Conservation (phyloP, 2,329 filamentous ascomycete genomes). For the Colletotrichum melonis region DNA sequence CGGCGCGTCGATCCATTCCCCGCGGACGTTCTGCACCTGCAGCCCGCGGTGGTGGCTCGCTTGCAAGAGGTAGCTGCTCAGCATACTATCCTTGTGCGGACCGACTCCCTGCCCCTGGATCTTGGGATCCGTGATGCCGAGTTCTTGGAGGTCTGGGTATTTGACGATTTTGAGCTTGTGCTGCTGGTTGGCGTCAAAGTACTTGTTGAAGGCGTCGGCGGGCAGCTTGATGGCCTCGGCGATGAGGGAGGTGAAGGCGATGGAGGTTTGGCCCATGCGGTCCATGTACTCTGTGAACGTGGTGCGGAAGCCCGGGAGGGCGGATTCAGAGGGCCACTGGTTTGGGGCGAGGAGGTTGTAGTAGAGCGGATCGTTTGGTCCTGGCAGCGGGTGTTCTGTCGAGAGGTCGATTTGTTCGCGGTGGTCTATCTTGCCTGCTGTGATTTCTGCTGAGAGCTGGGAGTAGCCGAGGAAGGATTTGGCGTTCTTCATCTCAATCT, state of each 20-base stretch:
- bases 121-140: constrained; percentile 55
- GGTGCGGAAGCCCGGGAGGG: constrained; percentile 75
- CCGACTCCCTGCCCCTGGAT: constrained; percentile 72
- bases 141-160: constrained; percentile 78
- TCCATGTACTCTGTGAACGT: constrained; percentile 81
- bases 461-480: constrained; percentile 79
- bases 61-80: constrained; percentile 84
- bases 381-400: constrained; percentile 77
- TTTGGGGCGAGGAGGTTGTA: constrained; percentile 81
- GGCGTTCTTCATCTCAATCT: constrained; percentile 80
- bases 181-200: constrained; percentile 80
- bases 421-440: constrained; percentile 80
- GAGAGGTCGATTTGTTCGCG: constrained; percentile 90
- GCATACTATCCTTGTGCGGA: constrained; percentile 88
- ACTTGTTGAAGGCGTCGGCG: constrained; percentile 76
- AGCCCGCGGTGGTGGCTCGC: constrained; percentile 80
- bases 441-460: constrained; percentile 74
- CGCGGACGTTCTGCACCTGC: constrained; percentile 84
- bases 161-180: constrained; percentile 93
- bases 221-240: constrained; percentile 85
- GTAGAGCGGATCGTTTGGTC: constrained; percentile 72
- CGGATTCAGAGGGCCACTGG: constrained; percentile 78
- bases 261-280: constrained; percentile 78
- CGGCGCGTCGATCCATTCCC: constrained; percentile 85
- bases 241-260: constrained; percentile 81